phyloP scores from a whole-genome alignment of 73 alveolate species.

The Paramecium pentaurelia region DNA sequence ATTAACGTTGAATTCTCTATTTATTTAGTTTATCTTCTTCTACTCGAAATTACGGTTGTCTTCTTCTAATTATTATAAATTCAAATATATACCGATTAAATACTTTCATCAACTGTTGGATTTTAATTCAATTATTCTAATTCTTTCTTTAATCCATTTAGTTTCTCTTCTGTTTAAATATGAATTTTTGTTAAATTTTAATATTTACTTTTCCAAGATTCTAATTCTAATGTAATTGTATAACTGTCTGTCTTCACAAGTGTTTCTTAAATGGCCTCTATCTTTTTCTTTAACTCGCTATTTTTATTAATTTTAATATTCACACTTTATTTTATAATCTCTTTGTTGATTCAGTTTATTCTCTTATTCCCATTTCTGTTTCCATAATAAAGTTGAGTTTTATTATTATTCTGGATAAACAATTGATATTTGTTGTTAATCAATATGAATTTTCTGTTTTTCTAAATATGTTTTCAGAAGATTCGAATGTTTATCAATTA shows the following conservation, averaged over 20 bases:
- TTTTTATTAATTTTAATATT: background rate
- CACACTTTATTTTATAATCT: background rate
- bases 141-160: background rate
- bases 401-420: background rate
- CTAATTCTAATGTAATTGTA: background rate
- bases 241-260: background rate
- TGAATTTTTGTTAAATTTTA: background rate
- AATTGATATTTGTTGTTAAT: background rate
- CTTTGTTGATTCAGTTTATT: background rate
- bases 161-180: background rate
- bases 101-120: background rate
- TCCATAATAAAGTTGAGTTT: background rate
- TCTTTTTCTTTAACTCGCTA: background rate
- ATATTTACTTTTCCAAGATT: background rate
- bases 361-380: background rate
- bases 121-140: background rate
- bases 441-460: background rate
- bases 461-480: background rate
- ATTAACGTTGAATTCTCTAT: background rate
- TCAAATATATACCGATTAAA: background rate
- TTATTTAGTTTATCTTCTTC: background rate
- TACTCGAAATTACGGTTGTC: background rate
- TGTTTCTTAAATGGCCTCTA: background rate
- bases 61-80: background rate
- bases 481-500: background rate